phyloP scores from a whole-genome alignment of 805 yeast genomes.

The Schwanniomyces yamadae region DNA sequence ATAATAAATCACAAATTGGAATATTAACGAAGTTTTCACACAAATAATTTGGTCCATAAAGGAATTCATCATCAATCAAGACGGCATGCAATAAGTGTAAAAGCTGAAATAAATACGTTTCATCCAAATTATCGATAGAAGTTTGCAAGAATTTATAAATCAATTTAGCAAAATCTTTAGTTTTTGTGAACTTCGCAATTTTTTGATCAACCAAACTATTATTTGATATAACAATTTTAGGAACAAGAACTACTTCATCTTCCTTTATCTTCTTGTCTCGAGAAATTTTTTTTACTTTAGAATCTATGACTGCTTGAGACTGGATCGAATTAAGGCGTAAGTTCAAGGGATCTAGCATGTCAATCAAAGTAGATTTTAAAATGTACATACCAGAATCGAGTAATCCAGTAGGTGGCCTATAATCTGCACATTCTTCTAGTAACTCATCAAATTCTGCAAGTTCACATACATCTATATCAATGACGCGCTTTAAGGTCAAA shows the following conservation, averaged over 20 bases:
- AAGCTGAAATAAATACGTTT: slow-evolving; percentile 55
- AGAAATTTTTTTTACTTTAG: slow-evolving; percentile 46
- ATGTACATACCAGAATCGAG: slow-evolving; percentile 64
- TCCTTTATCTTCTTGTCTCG: slow-evolving; percentile 32
- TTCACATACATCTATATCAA: slow-evolving; percentile 30
- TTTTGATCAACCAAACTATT: slow-evolving; percentile 33
- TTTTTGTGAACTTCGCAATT: slow-evolving; percentile 52
- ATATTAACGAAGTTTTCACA: slow-evolving; percentile 49
- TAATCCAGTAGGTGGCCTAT: slow-evolving; percentile 58
- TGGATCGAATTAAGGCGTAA: slow-evolving; percentile 47
- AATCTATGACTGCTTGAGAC: slow-evolving; percentile 50
- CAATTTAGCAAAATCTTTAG: slow-evolving; percentile 53
- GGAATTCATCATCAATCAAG: slow-evolving; percentile 47
- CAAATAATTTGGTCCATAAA: slow-evolving; percentile 39
- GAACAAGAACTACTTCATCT: slow-evolving; percentile 49
- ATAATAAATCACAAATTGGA: slow-evolving; percentile 57
- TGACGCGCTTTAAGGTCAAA: slow-evolving; percentile 40
- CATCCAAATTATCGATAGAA: slow-evolving; percentile 50
- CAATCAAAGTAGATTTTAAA: slow-evolving; percentile 55
- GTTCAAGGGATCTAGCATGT: slow-evolving; percentile 63
- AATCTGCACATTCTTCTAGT: slow-evolving; percentile 62
- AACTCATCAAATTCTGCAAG: slow-evolving; percentile 45
- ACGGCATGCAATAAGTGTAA: slow-evolving; percentile 71
- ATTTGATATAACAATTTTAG: slow-evolving; percentile 35
- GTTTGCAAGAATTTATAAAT: slow-evolving; percentile 56